Conservation (phyloP, 768 basidiomycete genomes). For the Auriscalpium orientale region DNA sequence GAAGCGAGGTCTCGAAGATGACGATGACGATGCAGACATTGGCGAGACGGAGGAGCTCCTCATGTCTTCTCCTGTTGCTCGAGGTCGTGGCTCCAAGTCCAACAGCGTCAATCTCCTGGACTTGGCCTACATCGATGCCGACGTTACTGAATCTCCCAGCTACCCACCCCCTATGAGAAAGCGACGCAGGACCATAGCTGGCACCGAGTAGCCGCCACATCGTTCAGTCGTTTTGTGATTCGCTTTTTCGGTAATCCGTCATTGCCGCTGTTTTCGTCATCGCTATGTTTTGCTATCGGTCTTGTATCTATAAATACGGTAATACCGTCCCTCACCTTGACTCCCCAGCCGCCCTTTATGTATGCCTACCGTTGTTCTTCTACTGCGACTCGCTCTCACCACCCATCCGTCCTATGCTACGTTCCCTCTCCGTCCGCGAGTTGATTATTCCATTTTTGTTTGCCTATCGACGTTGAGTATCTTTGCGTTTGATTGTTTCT, state of each 20-base stretch:
- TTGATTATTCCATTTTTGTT: neutral
- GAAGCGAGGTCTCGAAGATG: conserved; percentile 9
- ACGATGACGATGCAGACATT: conserved; percentile 2
- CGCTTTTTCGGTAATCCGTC: too few species aligned
- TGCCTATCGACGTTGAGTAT: too few species aligned
- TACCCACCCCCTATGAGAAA: conserved; percentile 20
- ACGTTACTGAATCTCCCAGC: conserved; percentile 1
- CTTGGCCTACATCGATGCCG: conserved; percentile 12
- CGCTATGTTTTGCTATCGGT: conserved; percentile 1
- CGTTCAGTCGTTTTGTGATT: too few species aligned
- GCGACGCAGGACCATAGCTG: conserved; percentile 25
- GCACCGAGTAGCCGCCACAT: neutral
- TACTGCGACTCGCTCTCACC: neutral
- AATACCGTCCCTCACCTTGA: too few species aligned
- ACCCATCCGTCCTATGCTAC: neutral
- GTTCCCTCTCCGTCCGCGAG: neutral
- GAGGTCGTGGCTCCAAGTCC: conserved; percentile 4
- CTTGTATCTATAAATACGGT: neutral
- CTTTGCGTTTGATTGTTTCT: neutral
- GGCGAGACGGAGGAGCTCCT: conserved; percentile 12
- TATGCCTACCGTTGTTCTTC: neutral
- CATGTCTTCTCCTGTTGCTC: conserved; percentile 13
- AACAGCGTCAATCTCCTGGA: neutral
- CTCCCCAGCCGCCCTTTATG: neutral
- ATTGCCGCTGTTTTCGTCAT: neutral